Conservation (phyloP, 768 basidiomycete species). For the Russula vinacea region DNA sequence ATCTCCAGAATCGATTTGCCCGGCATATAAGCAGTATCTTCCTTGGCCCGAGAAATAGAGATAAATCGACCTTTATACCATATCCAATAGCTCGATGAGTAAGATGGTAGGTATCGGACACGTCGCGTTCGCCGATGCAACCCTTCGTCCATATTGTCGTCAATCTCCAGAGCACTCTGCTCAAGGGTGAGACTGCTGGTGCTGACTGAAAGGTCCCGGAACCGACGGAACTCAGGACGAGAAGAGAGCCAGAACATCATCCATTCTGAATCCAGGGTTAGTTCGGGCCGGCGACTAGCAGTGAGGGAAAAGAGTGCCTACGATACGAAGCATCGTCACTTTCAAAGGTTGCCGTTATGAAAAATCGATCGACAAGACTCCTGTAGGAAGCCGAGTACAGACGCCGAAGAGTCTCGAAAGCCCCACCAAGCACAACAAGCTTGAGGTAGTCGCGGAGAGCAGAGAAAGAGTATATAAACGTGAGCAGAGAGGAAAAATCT, state of each 20-base stretch:
- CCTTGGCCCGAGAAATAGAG: slow-evolving; percentile 37
- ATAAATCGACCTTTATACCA: slow-evolving; percentile 46
- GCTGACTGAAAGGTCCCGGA: slow-evolving; percentile 52
- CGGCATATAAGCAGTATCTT: slow-evolving; percentile 37
- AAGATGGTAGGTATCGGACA: slow-evolving; percentile 46
- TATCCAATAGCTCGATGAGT: slow-evolving; percentile 40
- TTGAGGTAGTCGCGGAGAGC: too few species aligned
- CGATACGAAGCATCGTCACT: slow-evolving; percentile 57
- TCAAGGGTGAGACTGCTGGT: slow-evolving; percentile 44
- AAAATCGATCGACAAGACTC: slow-evolving; percentile 49
- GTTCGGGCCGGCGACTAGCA: slow-evolving; percentile 12
- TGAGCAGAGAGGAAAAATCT: slow-evolving; percentile 40
- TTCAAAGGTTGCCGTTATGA: slow-evolving; percentile 60
- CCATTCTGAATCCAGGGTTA: slow-evolving; percentile 48
- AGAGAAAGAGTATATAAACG: slow-evolving; percentile 39
- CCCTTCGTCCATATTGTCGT: slow-evolving; percentile 18
- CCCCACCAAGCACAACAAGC: slow-evolving; percentile 36
- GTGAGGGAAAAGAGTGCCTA: slow-evolving; percentile 39
- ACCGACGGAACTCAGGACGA: slow-evolving; percentile 56
- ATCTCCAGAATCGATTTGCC: slow-evolving; percentile 43
- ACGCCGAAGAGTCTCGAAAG: slow-evolving; percentile 58
- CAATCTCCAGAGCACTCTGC: slow-evolving; percentile 34
- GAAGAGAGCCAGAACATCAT: slow-evolving; percentile 66
- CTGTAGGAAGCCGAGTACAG: slow-evolving; percentile 44
- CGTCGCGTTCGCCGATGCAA: slow-evolving; percentile 24